phyloP scores from a whole-genome alignment of 73 alveolate genomes.

The Uronychia setigera region DNA sequence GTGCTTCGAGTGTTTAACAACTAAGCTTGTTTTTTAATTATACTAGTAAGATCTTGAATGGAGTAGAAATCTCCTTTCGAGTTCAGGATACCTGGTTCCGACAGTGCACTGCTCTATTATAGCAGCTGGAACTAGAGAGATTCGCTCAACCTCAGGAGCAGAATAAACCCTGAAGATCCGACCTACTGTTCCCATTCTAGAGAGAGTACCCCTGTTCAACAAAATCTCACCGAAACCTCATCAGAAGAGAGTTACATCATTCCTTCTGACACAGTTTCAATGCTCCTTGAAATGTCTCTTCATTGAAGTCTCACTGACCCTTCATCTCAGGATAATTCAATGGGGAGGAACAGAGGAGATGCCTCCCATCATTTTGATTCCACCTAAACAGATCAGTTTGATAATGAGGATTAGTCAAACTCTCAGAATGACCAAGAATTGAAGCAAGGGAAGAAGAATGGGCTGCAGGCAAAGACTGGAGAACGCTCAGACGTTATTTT shows the following conservation, averaged over 20 bases:
- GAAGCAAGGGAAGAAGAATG: not conserved
- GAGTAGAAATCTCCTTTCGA: not conserved
- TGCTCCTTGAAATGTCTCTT: not conserved
- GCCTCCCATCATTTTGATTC: not conserved
- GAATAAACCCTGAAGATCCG: not conserved
- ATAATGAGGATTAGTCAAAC: not conserved
- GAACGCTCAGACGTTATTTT: conserved; percentile 52
- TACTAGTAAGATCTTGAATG: conserved; percentile 1
- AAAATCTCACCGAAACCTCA: not conserved
- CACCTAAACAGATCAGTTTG: not conserved
- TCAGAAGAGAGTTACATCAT: not conserved
- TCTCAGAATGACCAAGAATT: not conserved
- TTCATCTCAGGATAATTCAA: not conserved
- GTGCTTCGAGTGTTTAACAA: conserved; percentile 1
- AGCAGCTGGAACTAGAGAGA: not conserved
- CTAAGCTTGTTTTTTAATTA: not conserved
- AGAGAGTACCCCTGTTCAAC: not conserved
- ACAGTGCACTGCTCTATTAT: not conserved
- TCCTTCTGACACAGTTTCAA: not conserved
- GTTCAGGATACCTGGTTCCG: not conserved
- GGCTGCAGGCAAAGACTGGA: conserved; percentile 8
- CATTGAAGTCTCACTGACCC: not conserved
- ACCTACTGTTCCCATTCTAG: not conserved
- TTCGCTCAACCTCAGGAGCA: not conserved
- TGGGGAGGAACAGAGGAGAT: not conserved